These are phyloP conservation scores for Helichrysum umbraculigerum DNA, from an alignment of 129 eudicot genomes.

Conservation along the genomic window DNA sequence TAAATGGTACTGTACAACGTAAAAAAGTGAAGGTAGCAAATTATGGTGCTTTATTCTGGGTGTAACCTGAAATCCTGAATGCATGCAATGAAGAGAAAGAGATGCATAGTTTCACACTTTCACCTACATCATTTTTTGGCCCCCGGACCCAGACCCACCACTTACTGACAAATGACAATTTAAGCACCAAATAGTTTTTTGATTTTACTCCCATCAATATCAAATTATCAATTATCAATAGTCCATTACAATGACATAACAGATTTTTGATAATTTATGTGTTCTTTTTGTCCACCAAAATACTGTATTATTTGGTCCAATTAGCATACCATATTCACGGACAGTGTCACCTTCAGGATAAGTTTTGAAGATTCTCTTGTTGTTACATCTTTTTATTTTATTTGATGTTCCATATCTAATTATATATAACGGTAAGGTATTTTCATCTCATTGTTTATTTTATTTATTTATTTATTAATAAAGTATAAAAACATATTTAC, in stretches of 20 bases:
- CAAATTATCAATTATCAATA: background rate
- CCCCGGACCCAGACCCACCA: conserved; percentile 27
- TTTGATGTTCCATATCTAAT: too few relatives aligned
- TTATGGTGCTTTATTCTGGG: background rate
- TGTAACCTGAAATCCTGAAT: conserved; percentile 10
- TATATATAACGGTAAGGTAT: too few relatives aligned
- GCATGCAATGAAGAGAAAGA: conserved; percentile 29
- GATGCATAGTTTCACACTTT: background rate
- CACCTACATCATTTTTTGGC: background rate
- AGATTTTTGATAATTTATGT: background rate
- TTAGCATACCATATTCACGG: background rate
- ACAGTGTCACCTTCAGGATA: background rate
- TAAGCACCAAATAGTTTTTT: background rate
- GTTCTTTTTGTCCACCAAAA: background rate
- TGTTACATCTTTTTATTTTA: background rate
- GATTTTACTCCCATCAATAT: background rate
- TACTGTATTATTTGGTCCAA: too few relatives aligned
- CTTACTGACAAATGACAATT: conserved; percentile 21
- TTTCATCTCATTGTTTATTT: too few relatives aligned
- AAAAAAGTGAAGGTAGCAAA: background rate
- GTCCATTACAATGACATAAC: background rate
- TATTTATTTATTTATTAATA: too few relatives aligned
- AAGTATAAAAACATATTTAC: background rate
- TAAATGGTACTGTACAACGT: too few relatives aligned
- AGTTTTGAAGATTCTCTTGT: background rate